Evolutionary conservation across 2,329 filamentous ascomycete species (phyloP).

Genomic region (Penicillium sp.): DNA sequence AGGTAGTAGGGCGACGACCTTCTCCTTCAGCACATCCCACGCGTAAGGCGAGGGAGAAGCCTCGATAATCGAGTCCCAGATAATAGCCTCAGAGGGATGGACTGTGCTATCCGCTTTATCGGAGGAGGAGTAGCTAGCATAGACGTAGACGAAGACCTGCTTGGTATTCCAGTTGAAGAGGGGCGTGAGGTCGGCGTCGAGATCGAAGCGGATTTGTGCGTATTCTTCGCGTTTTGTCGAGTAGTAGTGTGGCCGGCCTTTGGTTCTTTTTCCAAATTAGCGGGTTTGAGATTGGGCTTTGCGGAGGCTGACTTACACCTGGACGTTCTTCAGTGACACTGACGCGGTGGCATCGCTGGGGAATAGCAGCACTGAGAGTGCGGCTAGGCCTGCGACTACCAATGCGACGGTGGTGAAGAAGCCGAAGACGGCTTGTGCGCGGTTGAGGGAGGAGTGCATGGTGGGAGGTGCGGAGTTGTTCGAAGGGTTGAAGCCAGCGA

Average conservation of each 20-base stretch:
- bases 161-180: slow-evolving; percentile 99
- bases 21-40: slow-evolving; percentile 34
- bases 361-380: slow-evolving; percentile 66
- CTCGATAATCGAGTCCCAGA: slow-evolving; percentile 95
- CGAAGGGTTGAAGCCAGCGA: slow-evolving; percentile 27
- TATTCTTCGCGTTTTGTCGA: slow-evolving; percentile 90
- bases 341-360: slow-evolving; percentile 53
- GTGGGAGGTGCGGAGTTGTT: slow-evolving; percentile 27
- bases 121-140: slow-evolving; percentile 60
- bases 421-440: slow-evolving; percentile 87
- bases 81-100: slow-evolving; percentile 60
- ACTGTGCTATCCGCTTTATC: slow-evolving; percentile 20
- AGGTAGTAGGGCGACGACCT: slow-evolving; percentile 27
- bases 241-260: slow-evolving; percentile 94
- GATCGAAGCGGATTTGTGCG: slow-evolving; percentile 85
- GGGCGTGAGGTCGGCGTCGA: slow-evolving; percentile 83
- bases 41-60: slow-evolving; percentile 48
- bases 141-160: slow-evolving; percentile 93
- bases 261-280: slow-evolving; percentile 54
- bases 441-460: slow-evolving; percentile 85
- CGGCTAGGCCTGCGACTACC: slow-evolving; percentile 71
- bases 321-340: slow-evolving; percentile 56
- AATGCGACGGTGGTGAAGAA: slow-evolving; percentile 96
- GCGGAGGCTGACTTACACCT: slow-evolving; percentile 61
- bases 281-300: neutral